Base-by-base conservation (phyloP, 768 basidiomycete species). In the Pleurotus salmoneostramineus region DNA sequence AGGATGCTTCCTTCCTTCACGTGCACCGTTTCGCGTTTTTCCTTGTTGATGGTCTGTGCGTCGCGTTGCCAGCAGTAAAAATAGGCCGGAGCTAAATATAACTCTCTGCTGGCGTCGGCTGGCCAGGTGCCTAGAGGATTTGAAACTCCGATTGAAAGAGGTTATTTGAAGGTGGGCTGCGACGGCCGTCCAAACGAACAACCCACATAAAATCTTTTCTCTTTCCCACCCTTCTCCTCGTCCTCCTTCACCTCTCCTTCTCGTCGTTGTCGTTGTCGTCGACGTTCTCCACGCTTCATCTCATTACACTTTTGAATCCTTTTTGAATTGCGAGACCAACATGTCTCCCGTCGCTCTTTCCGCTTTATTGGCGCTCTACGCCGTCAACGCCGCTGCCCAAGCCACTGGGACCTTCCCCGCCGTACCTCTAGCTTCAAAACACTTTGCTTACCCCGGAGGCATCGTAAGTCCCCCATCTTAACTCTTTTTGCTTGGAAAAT, bases 331-430 rank as follows among this genome's bases (percentile, higher is more conserved):
- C 21, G 21, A 27, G 21, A 27, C 21, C 21, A 27, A 56, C 51
- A 81, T 81, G 80, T 77, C 76, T 64, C 76, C 73, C 56, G 66
- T 71, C 77, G 66, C 72, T 75, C 77, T 71, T 74, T 77, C 69
- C 32, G 57, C 72, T 6, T 58, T 77, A 49, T 65, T 71, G 21
- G 35, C 75, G 57, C 61, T 72, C 60, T 70, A 66, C 33, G 64
- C 69, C 47, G 62, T 72, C 17, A 51, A 74, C 17, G 64, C 63
- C 34, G 56, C 61, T 50, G 68, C 71, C n/a, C 73, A 74, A 47
- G 67, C 65, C 46, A 60, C 45, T 14, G 67, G 62, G 3, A 74
- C 77, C 6, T 79, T 72, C 62, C 82, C 76, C 33, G 70, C 78
- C 1, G 73, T 70, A 3, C 80, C 82, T 0, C 72, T 83, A 36